Evolutionary conservation across 331 rosid genomes (phyloP).

Genomic region (Dryas integrifolia): DNA sequence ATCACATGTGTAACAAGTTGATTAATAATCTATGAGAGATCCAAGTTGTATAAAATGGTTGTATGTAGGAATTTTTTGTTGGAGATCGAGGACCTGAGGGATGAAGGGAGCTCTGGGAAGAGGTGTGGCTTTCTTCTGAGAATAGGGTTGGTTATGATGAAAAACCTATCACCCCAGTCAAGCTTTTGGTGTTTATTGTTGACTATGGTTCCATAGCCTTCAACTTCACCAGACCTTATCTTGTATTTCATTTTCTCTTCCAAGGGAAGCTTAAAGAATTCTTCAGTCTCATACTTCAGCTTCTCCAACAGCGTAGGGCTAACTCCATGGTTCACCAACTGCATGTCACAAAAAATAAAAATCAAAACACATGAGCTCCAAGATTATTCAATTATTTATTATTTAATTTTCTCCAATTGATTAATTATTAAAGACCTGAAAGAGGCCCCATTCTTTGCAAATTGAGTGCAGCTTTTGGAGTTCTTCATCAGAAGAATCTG

Average conservation of each 20-base stretch:
- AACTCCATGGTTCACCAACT: slow-evolving; percentile 87
- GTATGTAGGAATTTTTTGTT: not conserved
- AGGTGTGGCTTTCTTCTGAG: slow-evolving; percentile 56
- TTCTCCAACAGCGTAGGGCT: slow-evolving; percentile 39
- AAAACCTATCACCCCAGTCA: slow-evolving; percentile 82
- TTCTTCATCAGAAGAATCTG: slow-evolving; percentile 29
- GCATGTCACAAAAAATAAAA: not conserved
- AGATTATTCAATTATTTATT: no score
- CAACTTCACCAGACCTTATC: slow-evolving; percentile 52
- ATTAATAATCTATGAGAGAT: no score
- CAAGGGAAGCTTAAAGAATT: slow-evolving; percentile 56
- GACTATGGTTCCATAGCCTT: slow-evolving; percentile 66
- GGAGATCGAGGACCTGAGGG: slow-evolving; percentile 42
- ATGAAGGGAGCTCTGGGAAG: slow-evolving; percentile 51
- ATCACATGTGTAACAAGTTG: no score
- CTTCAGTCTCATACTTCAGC: slow-evolving; percentile 50
- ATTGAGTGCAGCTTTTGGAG: slow-evolving; percentile 47
- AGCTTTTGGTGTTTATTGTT: slow-evolving; percentile 54
- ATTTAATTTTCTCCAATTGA: no score
- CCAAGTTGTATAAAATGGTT: no score
- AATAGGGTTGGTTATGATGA: slow-evolving; percentile 53
- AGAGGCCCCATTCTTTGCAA: slow-evolving; percentile 79
- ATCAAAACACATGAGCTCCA: no score
- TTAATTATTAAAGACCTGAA: slow-evolving; percentile 49
- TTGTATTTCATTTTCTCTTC: slow-evolving; percentile 59